phyloP scores from a whole-genome alignment of 2,329 filamentous ascomycete genomes.

The Fusarium udum region DNA sequence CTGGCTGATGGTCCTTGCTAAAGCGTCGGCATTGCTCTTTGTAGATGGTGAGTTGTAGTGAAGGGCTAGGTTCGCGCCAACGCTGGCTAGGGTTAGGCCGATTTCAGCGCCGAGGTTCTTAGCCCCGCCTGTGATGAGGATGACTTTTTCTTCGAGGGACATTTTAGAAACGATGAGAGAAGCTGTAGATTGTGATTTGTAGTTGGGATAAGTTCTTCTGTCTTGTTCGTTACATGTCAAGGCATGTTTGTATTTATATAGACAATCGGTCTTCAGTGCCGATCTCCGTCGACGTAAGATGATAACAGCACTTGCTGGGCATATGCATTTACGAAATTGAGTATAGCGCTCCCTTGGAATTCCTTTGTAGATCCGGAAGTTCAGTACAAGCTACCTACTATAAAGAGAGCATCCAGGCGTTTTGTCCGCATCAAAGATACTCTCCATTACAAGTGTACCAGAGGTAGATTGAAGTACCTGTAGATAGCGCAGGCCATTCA shows the following conservation, averaged over 20 bases:
- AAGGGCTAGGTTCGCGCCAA: neutral
- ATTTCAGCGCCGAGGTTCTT: neutral
- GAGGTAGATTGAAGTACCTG: neutral
- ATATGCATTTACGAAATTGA: neutral
- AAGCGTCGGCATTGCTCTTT: neutral
- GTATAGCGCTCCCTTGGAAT: neutral
- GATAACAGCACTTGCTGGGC: neutral
- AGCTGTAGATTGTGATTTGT: neutral
- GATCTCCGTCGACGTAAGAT: neutral
- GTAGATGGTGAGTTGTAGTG: neutral
- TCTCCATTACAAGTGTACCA: rapidly evolving
- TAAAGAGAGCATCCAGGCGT: rapidly evolving
- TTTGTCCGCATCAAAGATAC: neutral
- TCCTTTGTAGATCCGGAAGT: neutral
- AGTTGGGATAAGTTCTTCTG: rapidly evolving
- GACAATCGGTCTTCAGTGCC: neutral
- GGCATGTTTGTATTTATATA: neutral
- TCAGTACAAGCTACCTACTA: neutral
- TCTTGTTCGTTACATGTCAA: rapidly evolving
- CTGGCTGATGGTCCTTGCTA: neutral
- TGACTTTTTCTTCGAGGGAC: neutral
- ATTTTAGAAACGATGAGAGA: rapidly evolving
- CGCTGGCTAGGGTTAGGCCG: neutral
- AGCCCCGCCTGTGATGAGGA: neutral
- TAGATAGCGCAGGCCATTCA: too few species aligned